These are phyloP conservation scores for Quercus variabilis DNA, from an alignment of 306 rosid species.

Conservation along the genomic window DNA sequence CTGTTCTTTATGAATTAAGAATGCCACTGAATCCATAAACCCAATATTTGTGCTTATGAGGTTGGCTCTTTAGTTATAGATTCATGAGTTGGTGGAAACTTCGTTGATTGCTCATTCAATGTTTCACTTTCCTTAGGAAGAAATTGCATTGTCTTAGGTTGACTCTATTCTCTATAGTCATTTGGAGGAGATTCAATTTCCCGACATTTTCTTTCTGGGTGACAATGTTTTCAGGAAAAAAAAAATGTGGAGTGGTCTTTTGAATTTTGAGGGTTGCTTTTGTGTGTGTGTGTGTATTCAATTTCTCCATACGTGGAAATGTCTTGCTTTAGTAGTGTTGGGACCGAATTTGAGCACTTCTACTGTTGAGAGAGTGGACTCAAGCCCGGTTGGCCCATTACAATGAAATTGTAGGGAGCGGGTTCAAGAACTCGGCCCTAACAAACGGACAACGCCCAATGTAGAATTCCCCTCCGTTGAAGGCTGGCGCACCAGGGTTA, in stretches of 20 bases:
- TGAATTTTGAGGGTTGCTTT: background rate
- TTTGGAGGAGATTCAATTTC: background rate
- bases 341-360: too few relatives aligned
- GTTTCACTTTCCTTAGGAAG: background rate
- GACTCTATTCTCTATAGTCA: background rate
- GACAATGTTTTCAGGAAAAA: background rate
- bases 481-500: too few relatives aligned
- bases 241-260: background rate
- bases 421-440: too few relatives aligned
- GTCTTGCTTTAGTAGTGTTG: background rate
- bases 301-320: background rate
- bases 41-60: too few relatives aligned
- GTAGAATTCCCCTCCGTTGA: too few relatives aligned
- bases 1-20: too few relatives aligned
- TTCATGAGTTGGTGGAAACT: background rate
- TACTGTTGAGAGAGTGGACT: too few relatives aligned
- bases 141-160: background rate
- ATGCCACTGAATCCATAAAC: too few relatives aligned
- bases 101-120: background rate
- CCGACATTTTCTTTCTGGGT: background rate
- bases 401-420: too few relatives aligned
- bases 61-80: too few relatives aligned
- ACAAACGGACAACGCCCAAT: too few relatives aligned
- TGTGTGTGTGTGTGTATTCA: accelerated
- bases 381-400: too few relatives aligned